phyloP scores from a whole-genome alignment of 495 filamentous ascomycete genomes.

The Podospora anserina region DNA sequence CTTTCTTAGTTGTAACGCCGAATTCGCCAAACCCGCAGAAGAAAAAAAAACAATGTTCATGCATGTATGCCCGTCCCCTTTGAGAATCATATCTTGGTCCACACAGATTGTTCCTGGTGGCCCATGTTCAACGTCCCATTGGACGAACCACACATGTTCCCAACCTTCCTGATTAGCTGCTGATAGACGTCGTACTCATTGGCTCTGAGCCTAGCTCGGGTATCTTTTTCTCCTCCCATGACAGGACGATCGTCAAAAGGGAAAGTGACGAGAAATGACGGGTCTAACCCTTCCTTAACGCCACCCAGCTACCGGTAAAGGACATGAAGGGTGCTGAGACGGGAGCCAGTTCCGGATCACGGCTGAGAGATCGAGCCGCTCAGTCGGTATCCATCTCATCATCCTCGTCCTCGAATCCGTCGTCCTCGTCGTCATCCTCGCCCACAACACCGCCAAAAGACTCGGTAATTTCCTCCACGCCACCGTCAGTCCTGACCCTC shows the following conservation, averaged over 20 bases:
- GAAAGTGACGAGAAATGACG: not conserved
- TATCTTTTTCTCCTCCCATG: conserved; percentile 7
- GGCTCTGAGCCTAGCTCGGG: conserved; percentile 3
- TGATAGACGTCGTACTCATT: conserved; percentile 5
- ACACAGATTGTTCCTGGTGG: not conserved
- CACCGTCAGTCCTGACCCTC: conserved; percentile 62
- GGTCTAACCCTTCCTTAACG: not conserved
- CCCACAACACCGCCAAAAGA: conserved; percentile 19
- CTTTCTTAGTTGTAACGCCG: conserved; percentile 27
- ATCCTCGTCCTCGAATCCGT: conserved; percentile 54
- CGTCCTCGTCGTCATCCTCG: conserved; percentile 40
- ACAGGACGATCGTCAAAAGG: not conserved
- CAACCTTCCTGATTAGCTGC: not conserved
- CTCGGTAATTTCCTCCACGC: conserved; percentile 54
- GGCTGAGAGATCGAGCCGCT: conserved; percentile 24
- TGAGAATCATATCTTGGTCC: not conserved
- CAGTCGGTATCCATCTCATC: conserved; percentile 67
- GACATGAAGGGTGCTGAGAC: not conserved
- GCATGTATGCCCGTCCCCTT: not conserved
- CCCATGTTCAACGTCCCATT: not conserved
- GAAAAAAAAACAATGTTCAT: conserved; percentile 10
- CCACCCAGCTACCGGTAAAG: not conserved
- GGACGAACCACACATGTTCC: not conserved
- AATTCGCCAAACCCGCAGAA: conserved; percentile 25
- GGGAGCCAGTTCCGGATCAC: not conserved